A percentile compares a stretch with the other conserved stretches of the same genome.
Evolutionary conservation across 345 rosid species (phyloP).

Genomic region (Limnanthes douglasii): DNA sequence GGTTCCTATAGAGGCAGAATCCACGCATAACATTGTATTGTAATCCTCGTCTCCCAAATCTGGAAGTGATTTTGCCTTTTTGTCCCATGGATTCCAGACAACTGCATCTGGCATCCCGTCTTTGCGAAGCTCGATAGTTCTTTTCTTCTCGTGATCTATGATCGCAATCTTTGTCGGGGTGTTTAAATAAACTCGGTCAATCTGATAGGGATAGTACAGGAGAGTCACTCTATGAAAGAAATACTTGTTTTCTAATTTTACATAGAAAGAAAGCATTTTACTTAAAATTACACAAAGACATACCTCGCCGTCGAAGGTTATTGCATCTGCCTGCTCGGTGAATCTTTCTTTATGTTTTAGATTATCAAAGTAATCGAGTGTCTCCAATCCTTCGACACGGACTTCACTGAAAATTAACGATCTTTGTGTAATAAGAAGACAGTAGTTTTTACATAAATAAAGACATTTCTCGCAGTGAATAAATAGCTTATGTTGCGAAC

Average conservation of each 20-base stretch:
- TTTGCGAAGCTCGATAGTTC: conserved; percentile 75
- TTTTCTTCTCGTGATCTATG: conserved; percentile 91
- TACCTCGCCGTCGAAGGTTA: conserved; percentile 92
- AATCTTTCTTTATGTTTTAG: conserved; percentile 44
- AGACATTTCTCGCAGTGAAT: neutral
- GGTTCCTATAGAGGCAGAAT: conserved; percentile 64
- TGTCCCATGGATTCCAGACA: conserved; percentile 97
- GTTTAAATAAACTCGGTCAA: conserved; percentile 79
- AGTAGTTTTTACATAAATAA: neutral
- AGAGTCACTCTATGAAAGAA: neutral
- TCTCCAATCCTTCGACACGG: conserved; percentile 95
- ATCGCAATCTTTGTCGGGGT: conserved; percentile 87
- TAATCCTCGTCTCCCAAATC: conserved; percentile 89
- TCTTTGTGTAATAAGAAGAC: no score
- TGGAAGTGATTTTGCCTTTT: conserved; percentile 55
- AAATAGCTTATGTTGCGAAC: conserved; percentile 17
- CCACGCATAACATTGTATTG: conserved; percentile 72
- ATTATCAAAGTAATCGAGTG: conserved; percentile 86
- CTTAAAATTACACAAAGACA: no score
- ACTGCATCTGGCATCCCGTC: conserved; percentile 89
- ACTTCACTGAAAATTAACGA: conserved; percentile 68
- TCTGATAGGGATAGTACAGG: no score
- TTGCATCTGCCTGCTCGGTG: conserved; percentile 97
- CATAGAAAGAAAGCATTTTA: no score
- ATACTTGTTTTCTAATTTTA: no score